Percentiles rank a stretch among this genome's conserved stretches.
phyloP scores from a whole-genome alignment of 148 eudicot genomes.

The Selenicereus undatus region DNA sequence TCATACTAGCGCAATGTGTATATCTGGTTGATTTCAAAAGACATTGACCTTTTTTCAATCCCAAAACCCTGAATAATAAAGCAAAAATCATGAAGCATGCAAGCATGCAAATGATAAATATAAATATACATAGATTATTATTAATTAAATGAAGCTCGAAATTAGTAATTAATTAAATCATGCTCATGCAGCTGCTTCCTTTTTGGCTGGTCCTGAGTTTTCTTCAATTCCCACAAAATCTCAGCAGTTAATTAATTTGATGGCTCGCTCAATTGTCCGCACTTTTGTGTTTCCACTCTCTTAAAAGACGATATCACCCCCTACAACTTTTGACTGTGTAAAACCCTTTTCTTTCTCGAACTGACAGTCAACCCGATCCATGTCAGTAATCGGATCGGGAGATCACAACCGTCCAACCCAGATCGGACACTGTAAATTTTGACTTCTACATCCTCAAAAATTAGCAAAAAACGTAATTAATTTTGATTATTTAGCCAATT shows the following conservation, averaged over 20 bases:
- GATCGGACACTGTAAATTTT: conserved; percentile 55
- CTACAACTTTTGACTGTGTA: conserved; percentile 31
- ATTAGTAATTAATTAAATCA: too few species aligned
- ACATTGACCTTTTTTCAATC: too few species aligned
- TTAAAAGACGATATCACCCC: conserved; percentile 44
- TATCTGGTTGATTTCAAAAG: too few species aligned
- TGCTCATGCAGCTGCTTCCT: too few species aligned
- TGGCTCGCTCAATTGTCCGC: conserved; percentile 44
- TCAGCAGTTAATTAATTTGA: conserved; percentile 14
- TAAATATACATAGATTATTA: too few species aligned
- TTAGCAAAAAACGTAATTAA: neutral
- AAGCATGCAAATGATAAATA: too few species aligned
- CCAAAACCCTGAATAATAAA: too few species aligned
- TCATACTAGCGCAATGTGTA: too few species aligned
- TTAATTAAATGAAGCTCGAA: too few species aligned
- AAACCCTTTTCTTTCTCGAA: neutral
- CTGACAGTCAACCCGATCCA: conserved; percentile 48
- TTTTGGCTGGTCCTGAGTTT: too few species aligned
- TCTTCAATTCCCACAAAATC: too few species aligned
- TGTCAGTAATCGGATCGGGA: conserved; percentile 43
- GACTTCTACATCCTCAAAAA: conserved; percentile 44
- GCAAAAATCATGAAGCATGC: too few species aligned
- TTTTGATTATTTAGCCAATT: conserved; percentile 19
- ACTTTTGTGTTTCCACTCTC: conserved; percentile 38
- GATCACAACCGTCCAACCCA: conserved; percentile 55